Base-by-base conservation (phyloP, 176 grass and related monocot genomes). In the Triticum turgidum region DNA sequence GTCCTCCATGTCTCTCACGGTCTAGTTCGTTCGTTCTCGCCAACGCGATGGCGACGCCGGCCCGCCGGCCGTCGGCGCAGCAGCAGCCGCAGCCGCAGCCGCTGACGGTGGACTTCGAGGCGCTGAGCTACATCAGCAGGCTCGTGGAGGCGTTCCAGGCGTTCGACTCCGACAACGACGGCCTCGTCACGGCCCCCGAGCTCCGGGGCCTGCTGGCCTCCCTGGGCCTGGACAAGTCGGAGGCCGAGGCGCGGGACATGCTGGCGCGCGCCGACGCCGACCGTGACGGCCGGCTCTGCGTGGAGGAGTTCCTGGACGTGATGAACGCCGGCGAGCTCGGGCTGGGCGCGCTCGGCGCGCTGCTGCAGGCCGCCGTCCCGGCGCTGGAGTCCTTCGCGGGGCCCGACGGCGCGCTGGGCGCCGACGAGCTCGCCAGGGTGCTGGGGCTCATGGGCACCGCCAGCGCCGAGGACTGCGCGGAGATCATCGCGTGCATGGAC, bases 131-230 rank as follows among this genome's bases (percentile, higher is more conserved):
- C 93, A 78, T 98, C 88, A 92, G 84, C 89, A 88, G 80, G 82
- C 69, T 98, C 5, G 86, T 98, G 54, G 96, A 95, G 78, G 96
- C 91, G 9, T 98, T 98, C 89, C 87, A 84, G 70, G 93, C 93
- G 81, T 98, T 98, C 84, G 96, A 98, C 81, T 85, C 91, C 5
- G 90, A 98, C 88, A 76, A 4, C 84, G 89, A 98, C 58, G 96
- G 93, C 1, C 78, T 87, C 32, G 88, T 98, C 37, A 95, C 90
- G 30, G 70, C 38, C 6, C 68, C 80, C 1, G 96, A 95, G 92
- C 89, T 98, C 3, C 73, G 71, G 5, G 90, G 91, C 20, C 89
- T 98, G 75, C 85, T 98, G 32, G 69, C 91, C 62, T 98, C 93
- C 17, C 90, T 95, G 17, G 91, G 93, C 22, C 87, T 90, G 4